A percentile compares a stretch with the other conserved stretches of the same genome.
phyloP scores from a whole-genome alignment of 257 asterid species.

The Solanum bulbocastanum region DNA sequence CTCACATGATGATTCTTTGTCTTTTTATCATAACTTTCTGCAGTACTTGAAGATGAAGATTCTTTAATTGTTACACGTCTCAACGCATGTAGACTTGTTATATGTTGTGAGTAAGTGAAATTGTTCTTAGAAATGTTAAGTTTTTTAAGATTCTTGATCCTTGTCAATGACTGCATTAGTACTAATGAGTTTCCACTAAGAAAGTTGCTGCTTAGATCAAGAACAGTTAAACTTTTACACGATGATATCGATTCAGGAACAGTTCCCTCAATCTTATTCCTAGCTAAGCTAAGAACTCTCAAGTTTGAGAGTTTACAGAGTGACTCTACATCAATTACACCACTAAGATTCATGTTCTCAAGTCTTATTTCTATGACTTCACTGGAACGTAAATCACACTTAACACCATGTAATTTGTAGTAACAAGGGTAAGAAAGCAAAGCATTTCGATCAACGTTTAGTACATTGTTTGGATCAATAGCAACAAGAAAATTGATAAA shows the following conservation, averaged over 20 bases:
- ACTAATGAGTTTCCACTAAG: slow-evolving; percentile 5
- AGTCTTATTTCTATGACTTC: slow-evolving; percentile 4
- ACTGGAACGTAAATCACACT: background rate
- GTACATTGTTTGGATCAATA: slow-evolving; percentile 16
- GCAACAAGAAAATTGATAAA: slow-evolving; percentile 9
- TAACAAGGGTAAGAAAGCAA: slow-evolving; percentile 1
- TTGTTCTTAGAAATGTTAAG: slow-evolving; percentile 12
- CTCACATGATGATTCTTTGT: background rate
- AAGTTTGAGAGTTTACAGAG: slow-evolving; percentile 14
- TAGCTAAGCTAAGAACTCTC: slow-evolving; percentile 12
- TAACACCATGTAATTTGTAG: background rate
- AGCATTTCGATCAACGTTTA: background rate
- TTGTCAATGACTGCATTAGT: slow-evolving; percentile 3
- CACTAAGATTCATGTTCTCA: slow-evolving; percentile 9
- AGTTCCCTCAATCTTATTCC: slow-evolving; percentile 6
- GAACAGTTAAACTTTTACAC: slow-evolving; percentile 6
- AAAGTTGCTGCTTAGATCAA: slow-evolving; percentile 11
- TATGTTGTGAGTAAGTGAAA: background rate
- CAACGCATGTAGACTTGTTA: background rate
- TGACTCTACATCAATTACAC: slow-evolving; percentile 13
- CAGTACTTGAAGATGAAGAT: background rate
- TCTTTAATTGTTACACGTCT: background rate
- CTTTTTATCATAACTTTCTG: background rate
- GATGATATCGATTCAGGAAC: slow-evolving; percentile 5
- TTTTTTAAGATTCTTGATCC: slow-evolving; percentile 12